Conservation (phyloP, 169 alveolate genomes). For the Amoebophrya sp. region DNA sequence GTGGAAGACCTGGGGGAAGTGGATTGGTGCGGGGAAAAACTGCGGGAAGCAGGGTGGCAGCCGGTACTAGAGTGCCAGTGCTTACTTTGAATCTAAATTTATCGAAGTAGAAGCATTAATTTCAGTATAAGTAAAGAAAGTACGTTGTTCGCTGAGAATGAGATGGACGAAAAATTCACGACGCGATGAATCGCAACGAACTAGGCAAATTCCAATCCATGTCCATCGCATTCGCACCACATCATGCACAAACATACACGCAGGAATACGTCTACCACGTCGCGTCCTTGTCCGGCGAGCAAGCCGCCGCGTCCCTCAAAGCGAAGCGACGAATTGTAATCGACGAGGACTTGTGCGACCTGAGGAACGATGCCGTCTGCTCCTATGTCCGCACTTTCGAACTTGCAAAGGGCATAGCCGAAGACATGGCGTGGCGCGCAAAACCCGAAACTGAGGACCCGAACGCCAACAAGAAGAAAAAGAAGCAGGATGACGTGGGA, state of each 20-base stretch:
- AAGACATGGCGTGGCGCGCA: neutral
- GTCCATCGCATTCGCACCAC: no score
- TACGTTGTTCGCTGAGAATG: no score
- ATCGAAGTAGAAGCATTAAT: no score
- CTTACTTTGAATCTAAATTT: no score
- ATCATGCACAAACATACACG: no score
- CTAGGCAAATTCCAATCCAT: no score
- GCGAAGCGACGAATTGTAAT: neutral
- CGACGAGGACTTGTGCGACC: neutral
- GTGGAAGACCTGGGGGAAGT: neutral
- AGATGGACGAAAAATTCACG: no score
- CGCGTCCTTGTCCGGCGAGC: neutral
- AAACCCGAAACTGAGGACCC: neutral
- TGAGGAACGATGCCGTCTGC: neutral
- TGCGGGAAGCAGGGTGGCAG: neutral
- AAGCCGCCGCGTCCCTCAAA: neutral
- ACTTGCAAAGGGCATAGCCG: neutral
- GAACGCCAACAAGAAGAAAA: neutral
- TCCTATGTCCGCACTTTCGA: neutral
- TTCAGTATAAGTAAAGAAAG: no score
- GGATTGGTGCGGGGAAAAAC: neutral
- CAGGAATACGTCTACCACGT: neutral
- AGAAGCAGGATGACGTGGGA: neutral
- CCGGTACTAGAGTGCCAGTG: no score
- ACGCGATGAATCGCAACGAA: no score